Conservation (phyloP, 805 yeast genomes). For the Saccharomyces kudriavzevii region DNA sequence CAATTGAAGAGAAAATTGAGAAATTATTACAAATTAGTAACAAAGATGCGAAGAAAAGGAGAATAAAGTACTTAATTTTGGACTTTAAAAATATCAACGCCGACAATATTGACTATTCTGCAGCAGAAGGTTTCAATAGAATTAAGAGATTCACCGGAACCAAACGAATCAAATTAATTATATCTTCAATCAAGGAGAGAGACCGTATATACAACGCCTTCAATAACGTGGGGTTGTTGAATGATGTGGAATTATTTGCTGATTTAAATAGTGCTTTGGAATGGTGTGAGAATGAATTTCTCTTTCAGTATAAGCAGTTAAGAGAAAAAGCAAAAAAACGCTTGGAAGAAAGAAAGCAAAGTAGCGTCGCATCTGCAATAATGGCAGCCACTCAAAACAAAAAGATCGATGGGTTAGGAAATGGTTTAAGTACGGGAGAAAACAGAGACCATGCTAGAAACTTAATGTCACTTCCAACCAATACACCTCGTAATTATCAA, state of each 20-base stretch:
- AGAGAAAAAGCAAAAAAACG: constrained; percentile 22
- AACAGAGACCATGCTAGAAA: constrained; percentile 1
- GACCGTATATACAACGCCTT: constrained; percentile 63
- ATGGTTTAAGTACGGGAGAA: constrained; percentile 1
- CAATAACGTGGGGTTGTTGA: constrained; percentile 77
- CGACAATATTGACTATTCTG: constrained; percentile 75
- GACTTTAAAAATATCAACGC: constrained; percentile 78
- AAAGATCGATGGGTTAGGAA: constrained; percentile 1
- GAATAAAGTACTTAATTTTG: constrained; percentile 71
- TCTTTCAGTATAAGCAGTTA: constrained; percentile 35
- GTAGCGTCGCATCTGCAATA: constrained; percentile 6
- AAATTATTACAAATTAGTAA: constrained; percentile 49
- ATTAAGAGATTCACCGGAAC: constrained; percentile 70
- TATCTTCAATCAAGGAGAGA: constrained; percentile 67
- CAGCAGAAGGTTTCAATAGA: constrained; percentile 90
- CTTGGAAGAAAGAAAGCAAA: constrained; percentile 3
- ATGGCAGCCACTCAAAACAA: constrained; percentile 8
- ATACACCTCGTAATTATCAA: constrained; percentile 37
- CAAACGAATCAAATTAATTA: constrained; percentile 59
- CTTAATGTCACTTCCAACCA: constrained; percentile 19
- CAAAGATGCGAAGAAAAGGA: constrained; percentile 34
- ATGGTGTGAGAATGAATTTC: constrained; percentile 92
- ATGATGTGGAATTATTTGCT: constrained; percentile 50
- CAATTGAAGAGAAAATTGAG: constrained; percentile 72
- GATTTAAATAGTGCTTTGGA: constrained; percentile 83